Base-by-base conservation (phyloP, 2,329 filamentous ascomycete species). In the Cladosporium sp. region DNA sequence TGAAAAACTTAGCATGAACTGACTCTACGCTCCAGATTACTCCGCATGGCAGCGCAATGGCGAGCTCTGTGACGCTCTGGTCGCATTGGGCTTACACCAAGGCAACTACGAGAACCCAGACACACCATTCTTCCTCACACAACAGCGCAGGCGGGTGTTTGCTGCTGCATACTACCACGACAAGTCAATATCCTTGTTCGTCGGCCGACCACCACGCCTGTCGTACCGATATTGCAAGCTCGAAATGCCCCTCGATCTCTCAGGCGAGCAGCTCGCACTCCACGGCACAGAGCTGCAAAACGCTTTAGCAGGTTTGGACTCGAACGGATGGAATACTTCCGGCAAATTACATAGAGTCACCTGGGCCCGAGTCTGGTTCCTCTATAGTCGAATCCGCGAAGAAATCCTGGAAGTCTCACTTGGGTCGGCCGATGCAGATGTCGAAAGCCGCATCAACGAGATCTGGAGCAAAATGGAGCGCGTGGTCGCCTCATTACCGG, bases 351-450 rank as follows among this genome's bases (percentile, higher is more conserved):
- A 78, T 19, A 66, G 78, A 0, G 72, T 75, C 0, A 84, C 82
- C 0, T 75, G 78, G 57, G 65, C 73, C 0, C 73, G 83, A 25
- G 76, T 80, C 0, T 77, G 78, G 45, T 74, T 75, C 1, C 73
- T 77, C 11, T 74, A 85, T 37, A 77, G 79, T 2, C 66, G 75
- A 0, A 75, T 86, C 7, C 75, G 81, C 2, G 84, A 87, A 61
- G 83, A 87, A 50, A 78, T 87, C 4, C 74, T 87, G 4, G 81
- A 85, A 61, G 74, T 86, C 20, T 82, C 82, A 0, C 69, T 85
- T 0, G 79, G 78, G 3, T 64, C 70, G 3, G 67, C 68, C 58
- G 67, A 70, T 6, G 69, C 73, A 9, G 74, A 77, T 8, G 69
- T 79, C 3, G 59, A 74, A 9, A 65, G 70, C 9, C 74, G 75